Conservation (phyloP, 805 yeast species). For the Metschnikowia aberdeeniae region DNA sequence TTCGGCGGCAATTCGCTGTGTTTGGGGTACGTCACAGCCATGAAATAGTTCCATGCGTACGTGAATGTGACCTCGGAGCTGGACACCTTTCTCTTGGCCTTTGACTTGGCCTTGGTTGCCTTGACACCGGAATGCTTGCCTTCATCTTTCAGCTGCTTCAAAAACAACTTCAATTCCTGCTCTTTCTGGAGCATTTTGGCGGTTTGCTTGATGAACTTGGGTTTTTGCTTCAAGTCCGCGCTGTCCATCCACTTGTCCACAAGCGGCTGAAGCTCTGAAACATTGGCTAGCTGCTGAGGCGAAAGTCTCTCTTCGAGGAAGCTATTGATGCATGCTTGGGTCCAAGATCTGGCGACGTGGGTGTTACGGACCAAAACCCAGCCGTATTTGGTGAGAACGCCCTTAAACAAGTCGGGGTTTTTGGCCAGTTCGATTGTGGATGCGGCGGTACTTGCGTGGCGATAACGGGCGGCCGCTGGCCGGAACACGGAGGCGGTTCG, state of each 20-base stretch:
- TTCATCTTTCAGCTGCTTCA: slow-evolving; percentile 23
- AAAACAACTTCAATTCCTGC: slow-evolving; percentile 20
- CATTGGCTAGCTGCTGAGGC: neutral
- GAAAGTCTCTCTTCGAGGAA: slow-evolving; percentile 6
- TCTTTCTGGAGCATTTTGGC: slow-evolving; percentile 11
- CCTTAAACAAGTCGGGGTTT: slow-evolving; percentile 16
- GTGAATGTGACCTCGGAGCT: slow-evolving; percentile 21
- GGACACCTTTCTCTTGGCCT: slow-evolving; percentile 1
- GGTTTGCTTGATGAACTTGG: slow-evolving; percentile 13
- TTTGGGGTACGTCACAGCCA: slow-evolving; percentile 17
- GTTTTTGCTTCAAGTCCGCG: slow-evolving; percentile 11
- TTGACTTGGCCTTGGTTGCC: neutral
- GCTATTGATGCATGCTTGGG: slow-evolving; percentile 10
- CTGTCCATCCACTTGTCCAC: slow-evolving; percentile 18
- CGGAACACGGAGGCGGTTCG: neutral
- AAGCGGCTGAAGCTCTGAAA: slow-evolving; percentile 7
- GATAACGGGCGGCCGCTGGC: neutral
- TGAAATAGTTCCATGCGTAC: slow-evolving; percentile 37
- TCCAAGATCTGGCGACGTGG: slow-evolving; percentile 21
- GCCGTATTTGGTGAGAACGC: slow-evolving; percentile 19
- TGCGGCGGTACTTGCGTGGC: neutral
- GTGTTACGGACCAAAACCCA: slow-evolving; percentile 22
- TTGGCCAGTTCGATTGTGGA: slow-evolving; percentile 2
- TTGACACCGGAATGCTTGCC: slow-evolving; percentile 2
- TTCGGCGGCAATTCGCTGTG: slow-evolving; percentile 14